Evolutionary conservation across 2,329 filamentous ascomycete genomes (phyloP).

Genomic region (Monosporascus sp.): DNA sequence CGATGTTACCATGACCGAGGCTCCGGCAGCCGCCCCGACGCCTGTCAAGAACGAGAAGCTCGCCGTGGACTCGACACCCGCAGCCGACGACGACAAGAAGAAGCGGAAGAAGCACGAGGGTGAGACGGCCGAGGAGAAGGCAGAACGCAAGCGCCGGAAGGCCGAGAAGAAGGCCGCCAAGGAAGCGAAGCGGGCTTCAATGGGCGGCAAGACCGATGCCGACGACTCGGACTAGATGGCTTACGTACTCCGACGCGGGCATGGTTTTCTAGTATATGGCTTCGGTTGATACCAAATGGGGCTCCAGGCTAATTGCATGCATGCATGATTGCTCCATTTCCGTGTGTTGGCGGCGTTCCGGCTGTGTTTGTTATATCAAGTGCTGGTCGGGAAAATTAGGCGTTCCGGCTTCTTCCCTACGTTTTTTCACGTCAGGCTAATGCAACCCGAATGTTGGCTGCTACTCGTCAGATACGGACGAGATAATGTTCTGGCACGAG

Average conservation of each 20-base stretch:
- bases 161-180: conserved; percentile 56
- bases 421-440: neutral
- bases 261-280: conserved; percentile 8
- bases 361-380: neutral
- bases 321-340: neutral
- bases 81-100: conserved; percentile 61
- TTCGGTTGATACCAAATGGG: conserved; percentile 21
- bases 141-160: conserved; percentile 55
- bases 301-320: conserved; percentile 7
- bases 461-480: neutral
- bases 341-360: neutral
- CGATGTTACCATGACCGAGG: conserved; percentile 37
- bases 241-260: neutral
- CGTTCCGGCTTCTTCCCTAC: neutral
- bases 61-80: conserved; percentile 34
- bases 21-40: conserved; percentile 32
- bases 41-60: conserved; percentile 32
- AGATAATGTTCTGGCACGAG: neutral
- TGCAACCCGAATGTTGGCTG: neutral
- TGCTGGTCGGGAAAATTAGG: neutral
- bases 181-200: conserved; percentile 49
- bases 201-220: conserved; percentile 47
- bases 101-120: conserved; percentile 79
- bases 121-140: conserved; percentile 65
- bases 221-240: conserved; percentile 46